Evolutionary conservation across 108 stramenopile genomes (phyloP), one percentile per base, ranked within the genome.

Genomic region (Pseudonitzschia multistriata): DNA sequence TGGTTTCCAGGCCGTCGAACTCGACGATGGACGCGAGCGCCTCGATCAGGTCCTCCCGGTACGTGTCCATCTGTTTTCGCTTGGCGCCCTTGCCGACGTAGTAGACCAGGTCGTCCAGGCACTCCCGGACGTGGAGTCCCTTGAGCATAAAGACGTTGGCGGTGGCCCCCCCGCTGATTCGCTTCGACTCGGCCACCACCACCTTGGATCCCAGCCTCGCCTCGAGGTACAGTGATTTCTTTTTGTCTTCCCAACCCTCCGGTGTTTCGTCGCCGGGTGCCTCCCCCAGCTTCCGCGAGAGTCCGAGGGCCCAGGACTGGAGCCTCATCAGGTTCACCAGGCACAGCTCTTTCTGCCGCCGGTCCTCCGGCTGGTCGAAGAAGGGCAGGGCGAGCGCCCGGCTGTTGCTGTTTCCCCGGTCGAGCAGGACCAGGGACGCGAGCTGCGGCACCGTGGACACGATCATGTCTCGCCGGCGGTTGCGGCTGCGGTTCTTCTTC

Each of bases 1-100:
- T 87, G 25, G 81, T 88, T 57, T 93, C 92, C 14, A 94, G 54
- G 11, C 92, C 92, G 77, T 94, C 92, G 77, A 94, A 94, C 76
- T 94, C 92, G 0, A 91, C 88, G 49, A 90, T 53, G 25, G 79
- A 73, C 0, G 88, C 92, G 13, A 94, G 62, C 15, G 79, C 49
- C 70, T 94, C 92, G 17, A 88, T 59, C 30, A 90, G 50, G 24
- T 79, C 73, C 5, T 67, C 66, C 54, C 21, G 49, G 13, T 62
- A 54, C 10, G 69, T 50, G 19, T 30, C 17, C 37, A 68, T 69
- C 55, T 59, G 28, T 22, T 62, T 48, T 25, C 50, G 50, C 30
- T 70, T 52, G 15, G 72, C 37, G 27, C 42, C 56, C 29, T 52
- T 55, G 61, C 33, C 67, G 50, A 40, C 53, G 79, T 87, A 91